Conservation (phyloP, 2,329 filamentous ascomycete genomes). For the Claviceps spartinae region DNA sequence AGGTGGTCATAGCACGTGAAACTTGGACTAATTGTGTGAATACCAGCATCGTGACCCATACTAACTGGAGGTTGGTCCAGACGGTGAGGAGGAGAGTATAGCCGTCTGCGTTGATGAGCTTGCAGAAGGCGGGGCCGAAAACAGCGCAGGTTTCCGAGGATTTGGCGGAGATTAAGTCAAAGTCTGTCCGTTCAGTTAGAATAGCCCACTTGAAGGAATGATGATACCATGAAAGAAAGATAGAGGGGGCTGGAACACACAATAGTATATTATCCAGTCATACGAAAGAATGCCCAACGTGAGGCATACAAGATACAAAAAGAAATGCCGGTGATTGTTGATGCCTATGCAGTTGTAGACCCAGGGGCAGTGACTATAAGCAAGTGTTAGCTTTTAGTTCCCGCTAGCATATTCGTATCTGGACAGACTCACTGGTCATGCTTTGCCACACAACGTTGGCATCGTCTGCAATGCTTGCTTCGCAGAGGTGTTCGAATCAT, state of each 20-base stretch:
- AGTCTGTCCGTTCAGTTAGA: conserved; percentile 34
- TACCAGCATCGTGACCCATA: conserved; percentile 95
- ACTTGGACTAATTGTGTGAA: conserved; percentile 90
- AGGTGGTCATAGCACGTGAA: conserved; percentile 85
- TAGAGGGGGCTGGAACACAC: conserved; percentile 29
- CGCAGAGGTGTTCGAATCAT: conserved; percentile 87
- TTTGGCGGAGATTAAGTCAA: conserved; percentile 41
- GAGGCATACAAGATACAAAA: conserved; percentile 72
- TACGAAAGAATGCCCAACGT: conserved; percentile 62
- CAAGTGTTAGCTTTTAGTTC: background rate
- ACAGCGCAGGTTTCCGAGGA: conserved; percentile 53
- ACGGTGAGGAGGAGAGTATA: conserved; percentile 68
- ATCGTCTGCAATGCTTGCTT: conserved; percentile 91
- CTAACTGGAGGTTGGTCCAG: conserved; percentile 74
- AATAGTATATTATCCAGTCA: conserved; percentile 58
- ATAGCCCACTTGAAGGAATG: too few species aligned
- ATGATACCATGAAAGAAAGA: too few species aligned
- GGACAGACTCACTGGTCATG: conserved; percentile 69
- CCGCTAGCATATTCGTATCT: too few species aligned
- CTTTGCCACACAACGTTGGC: conserved; percentile 84
- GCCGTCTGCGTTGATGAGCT: conserved; percentile 63
- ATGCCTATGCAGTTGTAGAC: conserved; percentile 91
- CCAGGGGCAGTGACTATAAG: conserved; percentile 84
- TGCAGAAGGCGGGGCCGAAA: conserved; percentile 62
- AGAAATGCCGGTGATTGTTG: conserved; percentile 94